Evolutionary conservation across 1,284 basidiomycete genomes (phyloP).

Genomic region (Fomitopsis palustris): DNA sequence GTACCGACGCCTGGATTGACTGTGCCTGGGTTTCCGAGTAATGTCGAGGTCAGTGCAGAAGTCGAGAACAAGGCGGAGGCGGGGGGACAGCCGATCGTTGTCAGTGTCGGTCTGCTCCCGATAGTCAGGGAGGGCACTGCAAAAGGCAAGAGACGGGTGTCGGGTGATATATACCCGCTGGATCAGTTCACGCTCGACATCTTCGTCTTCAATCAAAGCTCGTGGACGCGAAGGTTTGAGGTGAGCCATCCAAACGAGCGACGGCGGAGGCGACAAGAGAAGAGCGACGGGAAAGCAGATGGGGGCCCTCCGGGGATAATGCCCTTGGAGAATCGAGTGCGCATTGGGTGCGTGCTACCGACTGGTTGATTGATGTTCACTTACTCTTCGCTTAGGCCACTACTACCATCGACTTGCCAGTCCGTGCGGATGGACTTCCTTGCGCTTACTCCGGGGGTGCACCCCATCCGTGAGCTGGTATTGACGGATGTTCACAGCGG

Average conservation of each 20-base stretch:
- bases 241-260: conserved; percentile 64
- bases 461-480: conserved; percentile 69
- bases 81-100: conserved; percentile 56
- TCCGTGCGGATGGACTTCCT: conserved; percentile 86
- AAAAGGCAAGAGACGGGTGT: conserved; percentile 19
- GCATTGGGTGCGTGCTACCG: conserved; percentile 62
- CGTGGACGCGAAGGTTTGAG: conserved; percentile 75
- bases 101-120: conserved; percentile 68
- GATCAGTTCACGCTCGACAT: conserved; percentile 82
- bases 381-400: conserved; percentile 43
- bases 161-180: conserved; percentile 53
- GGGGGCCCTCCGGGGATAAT: conserved; percentile 59
- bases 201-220: conserved; percentile 85
- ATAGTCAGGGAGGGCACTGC: conserved; percentile 10
- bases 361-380: no score
- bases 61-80: conserved; percentile 20
- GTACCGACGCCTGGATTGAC: conserved; percentile 58
- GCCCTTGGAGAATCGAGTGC: conserved; percentile 77
- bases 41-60: conserved; percentile 11
- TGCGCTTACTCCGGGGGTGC: conserved; percentile 77
- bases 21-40: conserved; percentile 30
- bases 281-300: conserved; percentile 29
- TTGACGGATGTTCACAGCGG: conserved; percentile 74
- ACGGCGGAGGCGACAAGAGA: conserved; percentile 40
- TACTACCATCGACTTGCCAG: conserved; percentile 78